A percentile compares a stretch with the other conserved stretches of the same genome.
These are phyloP conservation scores for Hymenoscyphus albidus DNA, from an alignment of 2,329 filamentous ascomycete genomes.

Conservation along the genomic window DNA sequence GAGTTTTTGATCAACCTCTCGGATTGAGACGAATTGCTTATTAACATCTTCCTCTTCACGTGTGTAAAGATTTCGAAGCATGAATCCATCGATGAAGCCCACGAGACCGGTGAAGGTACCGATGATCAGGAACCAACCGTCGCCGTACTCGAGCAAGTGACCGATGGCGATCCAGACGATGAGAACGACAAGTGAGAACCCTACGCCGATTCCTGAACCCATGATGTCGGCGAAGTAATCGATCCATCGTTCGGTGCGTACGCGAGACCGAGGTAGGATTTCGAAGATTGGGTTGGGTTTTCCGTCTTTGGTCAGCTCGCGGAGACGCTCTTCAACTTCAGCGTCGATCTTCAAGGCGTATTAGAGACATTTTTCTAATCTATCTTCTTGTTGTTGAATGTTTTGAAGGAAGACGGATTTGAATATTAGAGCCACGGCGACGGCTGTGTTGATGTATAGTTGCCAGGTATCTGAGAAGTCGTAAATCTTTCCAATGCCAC, in stretches of 20 bases:
- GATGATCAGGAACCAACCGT: constrained; percentile 47
- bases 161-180: constrained; percentile 40
- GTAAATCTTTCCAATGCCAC: constrained; percentile 33
- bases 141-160: constrained; percentile 38
- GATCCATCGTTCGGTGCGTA: constrained; percentile 37
- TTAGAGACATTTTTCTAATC: constrained; percentile 34
- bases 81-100: constrained; percentile 43
- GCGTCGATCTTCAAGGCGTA: constrained; percentile 37
- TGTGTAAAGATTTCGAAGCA: constrained; percentile 43
- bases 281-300: constrained; percentile 35
- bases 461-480: constrained; percentile 38
- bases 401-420: constrained; percentile 40
- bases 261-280: constrained; percentile 35
- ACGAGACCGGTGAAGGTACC: constrained; percentile 46
- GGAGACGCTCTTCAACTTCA: constrained; percentile 36
- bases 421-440: constrained; percentile 42
- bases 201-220: constrained; percentile 40
- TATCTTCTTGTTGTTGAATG: constrained; percentile 37
- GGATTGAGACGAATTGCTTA: constrained; percentile 28
- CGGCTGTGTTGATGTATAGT: constrained; percentile 43
- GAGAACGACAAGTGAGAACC: constrained; percentile 38
- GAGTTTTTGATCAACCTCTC: constrained; percentile 21
- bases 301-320: constrained; percentile 35
- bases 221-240: constrained; percentile 43
- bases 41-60: constrained; percentile 23